phyloP scores from a whole-genome alignment of 2,329 filamentous ascomycete genomes.

The Pestalotiopsis sp. region DNA sequence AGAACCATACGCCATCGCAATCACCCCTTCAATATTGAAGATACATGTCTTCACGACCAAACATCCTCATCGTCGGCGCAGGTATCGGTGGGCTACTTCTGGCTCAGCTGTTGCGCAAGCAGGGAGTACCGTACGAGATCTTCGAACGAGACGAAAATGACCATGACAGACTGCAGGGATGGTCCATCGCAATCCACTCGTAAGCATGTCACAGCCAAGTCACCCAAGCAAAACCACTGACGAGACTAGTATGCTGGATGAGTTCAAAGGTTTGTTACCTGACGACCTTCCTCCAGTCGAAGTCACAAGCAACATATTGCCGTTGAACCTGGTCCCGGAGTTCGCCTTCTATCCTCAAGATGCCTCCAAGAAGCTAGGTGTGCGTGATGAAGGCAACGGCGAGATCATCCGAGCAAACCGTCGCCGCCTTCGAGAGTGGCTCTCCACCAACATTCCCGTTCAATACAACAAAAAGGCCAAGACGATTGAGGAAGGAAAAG shows the following conservation, averaged over 20 bases:
- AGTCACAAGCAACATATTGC: background rate
- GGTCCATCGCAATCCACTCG: background rate
- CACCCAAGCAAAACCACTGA: background rate
- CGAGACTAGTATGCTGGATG: background rate
- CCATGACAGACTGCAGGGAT: background rate
- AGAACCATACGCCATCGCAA: background rate
- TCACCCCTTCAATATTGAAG: background rate
- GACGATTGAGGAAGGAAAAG: conserved; percentile 20
- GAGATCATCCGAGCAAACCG: conserved; percentile 23
- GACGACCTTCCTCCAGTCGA: background rate
- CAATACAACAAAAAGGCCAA: conserved; percentile 26
- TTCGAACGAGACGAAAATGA: conserved; percentile 1
- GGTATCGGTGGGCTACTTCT: background rate
- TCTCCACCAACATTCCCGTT: conserved; percentile 27
- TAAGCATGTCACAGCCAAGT: background rate
- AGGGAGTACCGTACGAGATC: background rate
- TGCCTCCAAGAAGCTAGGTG: background rate
- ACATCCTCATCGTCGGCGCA: conserved; percentile 4
- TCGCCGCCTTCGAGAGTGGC: conserved; percentile 26
- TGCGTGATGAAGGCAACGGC: background rate
- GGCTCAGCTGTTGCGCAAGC: background rate
- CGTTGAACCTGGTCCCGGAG: background rate
- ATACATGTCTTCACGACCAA: background rate
- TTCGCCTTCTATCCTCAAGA: background rate
- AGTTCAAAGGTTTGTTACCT: background rate